Base-by-base conservation (phyloP, 2,329 filamentous ascomycete species). In the Arthrocladium fulminans region DNA sequence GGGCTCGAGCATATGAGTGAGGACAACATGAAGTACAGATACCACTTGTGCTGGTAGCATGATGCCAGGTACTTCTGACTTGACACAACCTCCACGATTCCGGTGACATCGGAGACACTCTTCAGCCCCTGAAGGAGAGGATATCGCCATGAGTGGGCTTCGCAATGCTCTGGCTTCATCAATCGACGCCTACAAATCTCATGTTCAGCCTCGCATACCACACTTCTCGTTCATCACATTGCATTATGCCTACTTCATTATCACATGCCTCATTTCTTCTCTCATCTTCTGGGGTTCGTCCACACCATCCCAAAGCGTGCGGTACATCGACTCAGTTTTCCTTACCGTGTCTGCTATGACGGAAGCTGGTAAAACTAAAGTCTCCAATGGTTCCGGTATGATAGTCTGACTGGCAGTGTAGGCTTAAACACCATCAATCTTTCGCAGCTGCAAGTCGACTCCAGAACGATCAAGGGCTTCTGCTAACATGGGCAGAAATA, bases 241-340 rank as follows among this genome's bases (percentile, higher is more conserved):
- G 3, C 73, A 75, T 59, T 74, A 74, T 35, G 27, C 53, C 34
- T 62, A 58, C 62, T 75, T 75, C 55, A 58, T 72, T 34, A 49
- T 55, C 2, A 65, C 67, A 23, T 68, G 63, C 51, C 58, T 75
- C 6, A 3, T 72, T n/a, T 58, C 65, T 9, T 68, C 68, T 15
- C 19, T 71, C 37, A 67, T 75, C 43, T 69, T 75, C 57, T 75
- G 69, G 69, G 70, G 63, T 29, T 62, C 67, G 6, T 68, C 68
- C 7, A 73, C 69, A 0, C 66, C 68, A 1, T 50, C 59, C n/a
- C 56, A 60, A 41, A 69, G 64, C 45, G 61, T 74, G 27, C 60
- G 57, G 42, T 74, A 71, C 54, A 65, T 63, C 7, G 71, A 75
- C 54, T 63, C 68, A 2, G 58, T 75, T 2, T 75, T 74, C 54